These are phyloP conservation scores for Choanephora cucurbitarum DNA, from an alignment of 371 early-diverging fungal species.

Conservation along the genomic window DNA sequence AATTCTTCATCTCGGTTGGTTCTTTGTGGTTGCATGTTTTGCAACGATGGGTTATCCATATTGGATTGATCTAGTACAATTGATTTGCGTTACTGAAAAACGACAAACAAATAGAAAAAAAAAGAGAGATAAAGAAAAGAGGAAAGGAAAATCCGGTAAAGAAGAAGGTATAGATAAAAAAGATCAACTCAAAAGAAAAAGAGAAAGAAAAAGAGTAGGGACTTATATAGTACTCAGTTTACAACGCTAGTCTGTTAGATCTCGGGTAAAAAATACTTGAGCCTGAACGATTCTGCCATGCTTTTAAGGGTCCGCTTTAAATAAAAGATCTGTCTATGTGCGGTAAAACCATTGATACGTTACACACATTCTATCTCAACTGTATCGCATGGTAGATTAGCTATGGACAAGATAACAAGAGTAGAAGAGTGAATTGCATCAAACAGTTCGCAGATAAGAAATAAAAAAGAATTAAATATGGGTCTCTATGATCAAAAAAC, in stretches of 20 bases:
- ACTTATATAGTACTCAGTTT: neutral
- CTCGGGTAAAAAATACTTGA: conserved; percentile 17
- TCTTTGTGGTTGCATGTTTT: conserved; percentile 15
- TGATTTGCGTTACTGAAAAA: conserved; percentile 7
- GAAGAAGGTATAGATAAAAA: conserved; percentile 1
- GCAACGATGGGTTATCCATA: conserved; percentile 31
- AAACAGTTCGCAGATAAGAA: too few species aligned
- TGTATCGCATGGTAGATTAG: neutral
- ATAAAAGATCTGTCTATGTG: neutral
- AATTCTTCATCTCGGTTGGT: conserved; percentile 21
- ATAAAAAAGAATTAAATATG: too few species aligned
- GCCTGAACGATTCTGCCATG: conserved; percentile 27
- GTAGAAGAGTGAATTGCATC: too few species aligned
- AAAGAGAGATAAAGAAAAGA: neutral
- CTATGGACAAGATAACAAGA: too few species aligned
- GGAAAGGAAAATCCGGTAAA: conserved; percentile 2
- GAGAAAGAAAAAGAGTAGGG: neutral
- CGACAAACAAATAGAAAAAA: conserved; percentile 2
- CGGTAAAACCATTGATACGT: conserved; percentile 29
- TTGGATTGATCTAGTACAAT: conserved; percentile 15
- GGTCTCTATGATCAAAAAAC: too few species aligned
- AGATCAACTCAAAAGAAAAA: neutral
- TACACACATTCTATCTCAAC: conserved; percentile 19
- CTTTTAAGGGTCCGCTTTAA: conserved; percentile 2
- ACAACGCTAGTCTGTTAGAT: neutral